These are phyloP conservation scores for Cercophora samala DNA, from an alignment of 495 filamentous ascomycete genomes.

Conservation along the genomic window DNA sequence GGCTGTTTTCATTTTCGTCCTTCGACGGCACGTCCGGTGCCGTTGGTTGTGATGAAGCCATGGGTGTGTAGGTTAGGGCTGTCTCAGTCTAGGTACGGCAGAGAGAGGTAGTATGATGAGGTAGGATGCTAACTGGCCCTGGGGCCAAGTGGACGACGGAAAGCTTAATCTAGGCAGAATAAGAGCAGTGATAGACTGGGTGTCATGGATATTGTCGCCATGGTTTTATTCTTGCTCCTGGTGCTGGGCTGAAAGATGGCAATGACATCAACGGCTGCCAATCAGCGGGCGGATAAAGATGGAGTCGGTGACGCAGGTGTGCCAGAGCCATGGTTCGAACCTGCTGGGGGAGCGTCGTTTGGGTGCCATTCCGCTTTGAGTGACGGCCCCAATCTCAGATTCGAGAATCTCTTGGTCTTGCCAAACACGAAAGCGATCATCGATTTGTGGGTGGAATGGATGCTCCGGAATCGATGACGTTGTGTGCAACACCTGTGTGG, in stretches of 20 bases:
- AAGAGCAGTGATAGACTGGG: neutral
- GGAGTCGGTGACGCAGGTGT: conserved; percentile 16
- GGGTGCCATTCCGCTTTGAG: neutral
- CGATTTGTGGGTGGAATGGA: neutral
- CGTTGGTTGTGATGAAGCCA: neutral
- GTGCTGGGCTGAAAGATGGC: neutral
- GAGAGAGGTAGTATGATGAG: too few species aligned
- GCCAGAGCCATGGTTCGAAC: conserved; percentile 9
- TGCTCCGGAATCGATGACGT: neutral
- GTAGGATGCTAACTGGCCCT: too few species aligned
- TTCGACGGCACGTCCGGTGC: neutral
- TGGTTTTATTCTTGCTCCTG: neutral
- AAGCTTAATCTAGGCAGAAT: too few species aligned
- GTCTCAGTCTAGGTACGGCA: too few species aligned
- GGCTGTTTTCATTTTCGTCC: conserved; percentile 23
- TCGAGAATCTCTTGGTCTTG: neutral
- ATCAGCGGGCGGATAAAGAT: conserved; percentile 11
- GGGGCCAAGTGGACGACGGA: too few species aligned
- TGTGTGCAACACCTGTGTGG: neutral
- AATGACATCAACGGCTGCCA: conserved; percentile 33
- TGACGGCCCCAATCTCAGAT: neutral
- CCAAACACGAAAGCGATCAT: neutral
- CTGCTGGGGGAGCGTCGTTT: neutral
- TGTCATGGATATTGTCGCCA: neutral
- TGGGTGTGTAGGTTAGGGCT: neutral